A percentile compares a stretch with the other conserved stretches of the same genome.
phyloP scores from a whole-genome alignment of 257 asterid species.

The Solanum raphanifolium region DNA sequence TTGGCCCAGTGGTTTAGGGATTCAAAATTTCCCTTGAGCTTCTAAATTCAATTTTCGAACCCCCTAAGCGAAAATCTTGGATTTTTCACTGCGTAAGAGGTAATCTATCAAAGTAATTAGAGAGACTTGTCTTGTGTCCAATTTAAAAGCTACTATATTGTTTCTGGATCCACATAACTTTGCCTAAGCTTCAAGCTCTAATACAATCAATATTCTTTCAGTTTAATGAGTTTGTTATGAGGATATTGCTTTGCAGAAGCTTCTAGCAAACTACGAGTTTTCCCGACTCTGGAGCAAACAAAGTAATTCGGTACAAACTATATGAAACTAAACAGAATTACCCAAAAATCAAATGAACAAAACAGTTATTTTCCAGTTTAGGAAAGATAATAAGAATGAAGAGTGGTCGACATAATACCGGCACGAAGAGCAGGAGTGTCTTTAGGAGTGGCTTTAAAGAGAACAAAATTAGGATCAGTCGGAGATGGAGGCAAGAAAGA shows the following conservation, averaged over 20 bases:
- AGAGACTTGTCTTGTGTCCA: not conserved
- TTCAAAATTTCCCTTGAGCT: not conserved
- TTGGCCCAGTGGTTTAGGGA: not conserved
- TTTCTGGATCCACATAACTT: not conserved
- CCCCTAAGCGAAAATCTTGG: not conserved
- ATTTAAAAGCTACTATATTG: not conserved
- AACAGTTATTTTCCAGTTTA: not conserved
- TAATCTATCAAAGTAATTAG: not conserved
- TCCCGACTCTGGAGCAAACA: not conserved
- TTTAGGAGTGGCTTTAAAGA: conserved; percentile 66
- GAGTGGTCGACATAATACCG: conserved; percentile 35
- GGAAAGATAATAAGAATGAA: not conserved
- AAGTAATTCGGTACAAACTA: no score
- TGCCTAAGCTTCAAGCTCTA: not conserved
- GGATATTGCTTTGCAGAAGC: not conserved
- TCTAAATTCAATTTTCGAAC: not conserved
- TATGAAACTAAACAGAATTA: not conserved
- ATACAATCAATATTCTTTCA: not conserved
- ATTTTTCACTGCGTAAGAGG: not conserved
- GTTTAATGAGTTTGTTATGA: not conserved
- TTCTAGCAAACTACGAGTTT: not conserved
- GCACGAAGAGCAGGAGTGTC: conserved; percentile 99
- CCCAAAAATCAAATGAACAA: not conserved
- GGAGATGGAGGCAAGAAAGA: conserved; percentile 71
- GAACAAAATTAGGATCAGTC: conserved; percentile 69